Evolutionary conservation across 2,329 filamentous ascomycete genomes (phyloP), one percentile per base, ranked within the genome.

Genomic region (Pseudogymnoascus sp.): DNA sequence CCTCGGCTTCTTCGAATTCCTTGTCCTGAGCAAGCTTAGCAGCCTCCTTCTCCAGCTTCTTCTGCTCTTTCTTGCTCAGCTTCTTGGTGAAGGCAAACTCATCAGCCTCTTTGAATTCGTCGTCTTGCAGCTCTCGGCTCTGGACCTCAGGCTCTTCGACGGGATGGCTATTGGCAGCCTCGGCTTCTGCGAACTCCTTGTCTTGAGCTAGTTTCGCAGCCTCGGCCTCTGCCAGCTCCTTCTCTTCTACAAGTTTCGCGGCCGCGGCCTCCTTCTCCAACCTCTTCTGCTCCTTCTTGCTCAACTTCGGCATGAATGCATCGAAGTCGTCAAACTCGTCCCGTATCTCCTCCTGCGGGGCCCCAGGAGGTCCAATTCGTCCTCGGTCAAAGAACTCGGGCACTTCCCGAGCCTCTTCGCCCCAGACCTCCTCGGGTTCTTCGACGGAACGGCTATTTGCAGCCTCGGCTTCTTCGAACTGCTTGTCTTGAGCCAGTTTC

Each of bases 251-350:
- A 5, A 57, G 26, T 14, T 57, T 57, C 26, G 60, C 34, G 7
- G 51, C 51, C n/a, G 51, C 51, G 1, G 51, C 51, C n/a, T 57
- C 36, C 59, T 61, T 61, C 18, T 61, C 59, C n/a, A 61, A 73
- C 72, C 77, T 80, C 70, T 79, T 80, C 68, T 77, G 77, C 65
- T 81, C 79, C 70, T 81, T 82, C 69, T 79, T 81, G 70, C 74
- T 80, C 47, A 77, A 66, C 63, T 75, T 78, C 7, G 68, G 65
- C 14, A 74, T 64, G 21, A 66, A 66, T 29, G 69, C 67, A 10
- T 64, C 67, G 66, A 66, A 68, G 7, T 71, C 72, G 29, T 70
- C 69, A 5, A 57, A 57, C 18, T 57, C 51, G 26, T 57, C 29
- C n/a, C 51, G 29, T 18, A 57, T 34, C 29, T 57, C 51, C 29